phyloP scores from a whole-genome alignment of 139 green algal species.

The Desmodesmus armatus region DNA sequence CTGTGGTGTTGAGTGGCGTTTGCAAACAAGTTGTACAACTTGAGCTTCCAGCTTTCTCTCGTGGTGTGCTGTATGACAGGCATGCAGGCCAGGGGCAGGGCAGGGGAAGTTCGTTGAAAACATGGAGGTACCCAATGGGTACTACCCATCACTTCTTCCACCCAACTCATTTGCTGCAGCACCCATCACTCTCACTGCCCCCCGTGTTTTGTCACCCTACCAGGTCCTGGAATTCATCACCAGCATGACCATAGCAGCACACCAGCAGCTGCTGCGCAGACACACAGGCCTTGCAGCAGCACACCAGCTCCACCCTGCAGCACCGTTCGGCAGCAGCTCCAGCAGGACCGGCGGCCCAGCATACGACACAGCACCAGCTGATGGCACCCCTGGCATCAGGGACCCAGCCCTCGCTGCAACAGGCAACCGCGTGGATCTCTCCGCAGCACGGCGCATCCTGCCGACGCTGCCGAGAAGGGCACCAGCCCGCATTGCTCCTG shows the following conservation, averaged over 20 bases:
- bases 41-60: background rate
- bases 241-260: constrained; percentile 4
- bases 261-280: background rate
- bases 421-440: too few species aligned
- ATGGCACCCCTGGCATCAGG: too few species aligned
- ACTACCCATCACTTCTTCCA: background rate
- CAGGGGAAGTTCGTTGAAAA: background rate
- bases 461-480: too few species aligned
- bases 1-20: background rate
- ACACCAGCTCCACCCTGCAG: too few species aligned
- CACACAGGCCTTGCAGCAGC: constrained; percentile 5
- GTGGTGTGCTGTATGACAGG: background rate
- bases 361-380: background rate
- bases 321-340: constrained; percentile 21
- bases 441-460: too few species aligned
- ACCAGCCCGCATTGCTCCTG: too few species aligned
- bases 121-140: background rate
- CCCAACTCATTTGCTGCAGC: background rate
- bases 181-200: background rate
- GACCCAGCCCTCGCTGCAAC: too few species aligned
- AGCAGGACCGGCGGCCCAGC: background rate
- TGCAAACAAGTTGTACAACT: too few species aligned
- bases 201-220: too few species aligned
- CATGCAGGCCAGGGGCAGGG: too few species aligned
- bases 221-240: constrained; percentile 42